Conservation (phyloP, 441 rosid species). For the Gossypium aridum region DNA sequence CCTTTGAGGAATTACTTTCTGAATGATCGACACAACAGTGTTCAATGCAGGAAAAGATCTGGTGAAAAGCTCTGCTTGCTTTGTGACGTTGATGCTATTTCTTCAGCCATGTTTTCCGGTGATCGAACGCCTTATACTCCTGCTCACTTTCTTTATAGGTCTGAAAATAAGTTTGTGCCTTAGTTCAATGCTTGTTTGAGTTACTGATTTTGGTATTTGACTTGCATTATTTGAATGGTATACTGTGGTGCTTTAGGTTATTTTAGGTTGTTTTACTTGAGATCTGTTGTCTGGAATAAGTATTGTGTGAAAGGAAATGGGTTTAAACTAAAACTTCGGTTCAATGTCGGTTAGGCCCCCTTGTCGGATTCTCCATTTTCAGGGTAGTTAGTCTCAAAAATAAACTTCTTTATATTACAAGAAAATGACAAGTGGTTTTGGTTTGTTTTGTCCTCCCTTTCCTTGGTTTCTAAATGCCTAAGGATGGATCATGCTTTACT, state of each 20-base stretch:
- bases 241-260: background rate
- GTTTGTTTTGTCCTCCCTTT: constrained; percentile 13
- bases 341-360: background rate
- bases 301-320: background rate
- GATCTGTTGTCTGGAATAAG: background rate
- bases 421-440: background rate
- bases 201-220: constrained; percentile 12
- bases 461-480: constrained; percentile 12
- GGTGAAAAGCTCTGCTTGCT: constrained; percentile 55
- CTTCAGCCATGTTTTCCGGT: constrained; percentile 68
- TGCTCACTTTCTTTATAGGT: constrained; percentile 89
- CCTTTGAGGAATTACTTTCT: constrained; percentile 68
- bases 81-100: constrained; percentile 56
- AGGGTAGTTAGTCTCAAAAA: background rate
- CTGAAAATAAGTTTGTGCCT: constrained; percentile 16
- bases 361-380: background rate
- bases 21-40: constrained; percentile 55
- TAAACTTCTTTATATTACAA: background rate
- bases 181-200: constrained; percentile 9
- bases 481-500: constrained; percentile 24
- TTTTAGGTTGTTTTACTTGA: background rate
- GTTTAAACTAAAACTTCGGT: background rate
- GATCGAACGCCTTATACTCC: constrained; percentile 74
- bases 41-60: constrained; percentile 44
- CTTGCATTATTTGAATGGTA: constrained; percentile 8